These are phyloP conservation scores for Hebeloma cylindrosporum DNA, from an alignment of 768 basidiomycete genomes.

Conservation along the genomic window DNA sequence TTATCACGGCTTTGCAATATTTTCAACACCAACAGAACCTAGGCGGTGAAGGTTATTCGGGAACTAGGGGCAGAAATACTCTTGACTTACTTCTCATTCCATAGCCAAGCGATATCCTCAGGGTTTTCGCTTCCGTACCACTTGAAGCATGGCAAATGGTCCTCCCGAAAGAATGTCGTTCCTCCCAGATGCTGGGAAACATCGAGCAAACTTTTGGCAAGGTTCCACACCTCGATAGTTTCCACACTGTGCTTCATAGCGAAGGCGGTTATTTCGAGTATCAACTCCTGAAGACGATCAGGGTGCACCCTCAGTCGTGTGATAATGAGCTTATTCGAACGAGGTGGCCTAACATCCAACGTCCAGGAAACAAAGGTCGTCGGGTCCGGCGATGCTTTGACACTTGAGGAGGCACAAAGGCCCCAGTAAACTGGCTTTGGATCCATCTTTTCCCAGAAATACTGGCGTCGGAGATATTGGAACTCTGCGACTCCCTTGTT, in stretches of 20 bases:
- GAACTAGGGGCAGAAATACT: not conserved
- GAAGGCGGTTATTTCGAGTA: constrained; percentile 30
- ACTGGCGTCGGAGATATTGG: constrained; percentile 23
- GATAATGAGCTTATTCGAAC: constrained; percentile 19
- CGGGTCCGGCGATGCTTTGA: not conserved
- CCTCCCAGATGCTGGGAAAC: constrained; percentile 27
- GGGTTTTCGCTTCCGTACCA: constrained; percentile 38
- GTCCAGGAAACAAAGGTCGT: constrained; percentile 30
- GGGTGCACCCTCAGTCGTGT: constrained; percentile 27
- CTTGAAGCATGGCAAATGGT: constrained; percentile 40
- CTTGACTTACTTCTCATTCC: constrained; percentile 26
- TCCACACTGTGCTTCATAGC: constrained; percentile 25
- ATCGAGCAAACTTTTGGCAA: constrained; percentile 25
- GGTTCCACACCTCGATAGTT: constrained; percentile 48
- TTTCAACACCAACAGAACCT: constrained; percentile 30
- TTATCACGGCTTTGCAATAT: no score
- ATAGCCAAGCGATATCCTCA: constrained; percentile 19
- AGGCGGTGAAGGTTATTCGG: not conserved
- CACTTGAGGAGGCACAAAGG: constrained; percentile 1
- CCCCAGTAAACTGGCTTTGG: constrained; percentile 15
- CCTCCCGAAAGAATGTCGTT: constrained; percentile 28
- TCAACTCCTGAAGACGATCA: constrained; percentile 31
- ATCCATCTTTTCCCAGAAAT: constrained; percentile 18
- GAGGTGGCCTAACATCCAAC: constrained; percentile 17
- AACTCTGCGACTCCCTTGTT: constrained; percentile 28